Evolutionary conservation across 2,329 filamentous ascomycete genomes (phyloP).

Genomic region (Fusarium pininemorale): DNA sequence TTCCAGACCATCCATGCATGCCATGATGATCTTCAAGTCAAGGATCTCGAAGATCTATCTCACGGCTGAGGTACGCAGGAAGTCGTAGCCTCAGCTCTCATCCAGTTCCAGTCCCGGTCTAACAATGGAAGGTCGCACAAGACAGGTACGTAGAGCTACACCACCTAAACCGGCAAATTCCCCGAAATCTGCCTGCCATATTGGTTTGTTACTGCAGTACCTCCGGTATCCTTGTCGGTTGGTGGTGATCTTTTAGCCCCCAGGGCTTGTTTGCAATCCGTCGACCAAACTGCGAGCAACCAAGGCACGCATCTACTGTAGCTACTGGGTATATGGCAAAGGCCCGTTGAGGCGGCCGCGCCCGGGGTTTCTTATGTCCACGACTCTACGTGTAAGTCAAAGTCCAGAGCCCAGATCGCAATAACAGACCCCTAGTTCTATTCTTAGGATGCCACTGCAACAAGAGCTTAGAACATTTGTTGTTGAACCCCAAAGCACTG

Average conservation of each 20-base stretch:
- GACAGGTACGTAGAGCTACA: not conserved
- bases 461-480: not conserved
- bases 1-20: slow-evolving; percentile 49
- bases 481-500: not conserved
- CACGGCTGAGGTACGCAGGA: slow-evolving; percentile 41
- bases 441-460: not conserved
- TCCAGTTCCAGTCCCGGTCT: slow-evolving; percentile 43
- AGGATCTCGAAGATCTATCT: slow-evolving; percentile 55
- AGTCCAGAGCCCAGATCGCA: not conserved
- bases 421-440: not conserved
- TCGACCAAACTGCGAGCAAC: not conserved
- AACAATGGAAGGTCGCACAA: slow-evolving; percentile 10
- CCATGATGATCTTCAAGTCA: slow-evolving; percentile 47
- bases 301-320: not conserved
- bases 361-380: not conserved
- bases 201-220: slow-evolving; percentile 12
- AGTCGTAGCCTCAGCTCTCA: slow-evolving; percentile 42
- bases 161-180: slow-evolving; percentile 1
- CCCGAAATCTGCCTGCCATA: slow-evolving; percentile 33
- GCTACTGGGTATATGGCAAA: not conserved
- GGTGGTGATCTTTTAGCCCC: not conserved
- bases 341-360: slow-evolving; percentile 10
- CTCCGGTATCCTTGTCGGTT: slow-evolving; percentile 9
- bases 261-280: not conserved
- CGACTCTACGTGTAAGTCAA: not conserved